Percentiles rank a stretch among this genome's conserved stretches.
phyloP scores from a whole-genome alignment of 2,329 filamentous ascomycete species.

The Talaromyces piceae region DNA sequence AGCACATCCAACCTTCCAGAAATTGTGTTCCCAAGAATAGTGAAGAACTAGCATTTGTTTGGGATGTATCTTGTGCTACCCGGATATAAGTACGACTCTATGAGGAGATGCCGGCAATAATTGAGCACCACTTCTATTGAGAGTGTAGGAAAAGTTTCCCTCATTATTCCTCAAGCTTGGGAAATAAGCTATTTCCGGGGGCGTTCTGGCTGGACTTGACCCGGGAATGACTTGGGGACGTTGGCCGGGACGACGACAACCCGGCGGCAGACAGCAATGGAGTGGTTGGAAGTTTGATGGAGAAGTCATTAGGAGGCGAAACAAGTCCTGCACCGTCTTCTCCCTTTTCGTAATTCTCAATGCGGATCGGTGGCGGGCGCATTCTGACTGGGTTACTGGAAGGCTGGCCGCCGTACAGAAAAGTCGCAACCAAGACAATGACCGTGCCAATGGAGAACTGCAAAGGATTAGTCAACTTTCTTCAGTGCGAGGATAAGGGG shows the following conservation, averaged over 20 bases:
- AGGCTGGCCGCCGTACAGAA: slow-evolving; percentile 64
- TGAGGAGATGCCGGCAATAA: background rate
- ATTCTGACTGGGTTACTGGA: slow-evolving; percentile 29
- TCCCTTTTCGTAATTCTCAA: slow-evolving; percentile 71
- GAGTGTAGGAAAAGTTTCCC: background rate
- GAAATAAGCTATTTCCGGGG: slow-evolving; percentile 29
- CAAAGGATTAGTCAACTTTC: background rate
- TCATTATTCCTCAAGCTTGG: slow-evolving; percentile 22
- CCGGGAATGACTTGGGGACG: slow-evolving; percentile 42
- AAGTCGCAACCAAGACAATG: slow-evolving; percentile 73
- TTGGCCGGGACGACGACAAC: slow-evolving; percentile 47
- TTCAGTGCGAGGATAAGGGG: background rate
- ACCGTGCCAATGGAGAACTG: slow-evolving; percentile 77
- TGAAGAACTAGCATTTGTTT: too few relatives aligned
- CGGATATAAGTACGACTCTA: background rate
- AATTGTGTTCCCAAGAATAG: background rate
- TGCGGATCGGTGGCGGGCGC: slow-evolving; percentile 45
- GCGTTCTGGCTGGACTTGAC: slow-evolving; percentile 32
- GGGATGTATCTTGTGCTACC: too few relatives aligned
- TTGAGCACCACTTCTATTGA: background rate
- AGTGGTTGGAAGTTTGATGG: slow-evolving; percentile 39
- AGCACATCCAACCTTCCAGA: background rate
- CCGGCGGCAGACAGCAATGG: slow-evolving; percentile 40
- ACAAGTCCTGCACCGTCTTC: slow-evolving; percentile 37
- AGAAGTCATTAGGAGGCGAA: slow-evolving; percentile 37